Percentiles rank a stretch among this genome's conserved stretches.
phyloP scores from a whole-genome alignment of 192 early-diverging fungal species.

The Dissophora ornata region DNA sequence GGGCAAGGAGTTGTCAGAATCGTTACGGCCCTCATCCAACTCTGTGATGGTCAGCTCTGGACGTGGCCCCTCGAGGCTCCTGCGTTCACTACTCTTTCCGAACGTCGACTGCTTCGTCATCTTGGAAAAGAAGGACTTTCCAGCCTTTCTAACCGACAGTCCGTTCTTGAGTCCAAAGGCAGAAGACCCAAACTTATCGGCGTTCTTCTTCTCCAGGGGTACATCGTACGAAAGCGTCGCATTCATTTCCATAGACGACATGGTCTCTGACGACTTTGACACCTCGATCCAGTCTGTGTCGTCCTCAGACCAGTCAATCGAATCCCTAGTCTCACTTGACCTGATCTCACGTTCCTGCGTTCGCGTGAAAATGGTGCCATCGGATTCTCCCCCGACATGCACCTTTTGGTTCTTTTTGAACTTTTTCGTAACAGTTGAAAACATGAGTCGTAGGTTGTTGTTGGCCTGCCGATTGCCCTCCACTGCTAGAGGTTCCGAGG shows the following conservation, averaged over 20 bases:
- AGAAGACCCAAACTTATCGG: conserved; percentile 1
- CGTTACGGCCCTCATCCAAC: conserved; percentile 30
- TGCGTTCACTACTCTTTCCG: conserved; percentile 27
- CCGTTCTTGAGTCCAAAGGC: conserved; percentile 40
- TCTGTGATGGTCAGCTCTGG: conserved; percentile 49
- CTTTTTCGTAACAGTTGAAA: conserved; percentile 63
- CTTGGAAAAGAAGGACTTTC: conserved; percentile 35
- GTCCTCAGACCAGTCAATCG: conserved; percentile 46
- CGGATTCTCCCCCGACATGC: conserved; percentile 20
- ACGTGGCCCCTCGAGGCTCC: conserved; percentile 4
- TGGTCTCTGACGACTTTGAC: conserved; percentile 27
- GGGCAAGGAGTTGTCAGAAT: conserved; percentile 26
- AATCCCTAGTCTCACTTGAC: conserved; percentile 21
- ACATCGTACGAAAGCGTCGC: conserved; percentile 39
- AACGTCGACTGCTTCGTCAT: conserved; percentile 35
- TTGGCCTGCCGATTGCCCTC: conserved; percentile 45
- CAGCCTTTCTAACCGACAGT: conserved; percentile 26
- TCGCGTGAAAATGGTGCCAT: conserved; percentile 24
- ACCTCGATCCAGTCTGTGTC: conserved; percentile 53
- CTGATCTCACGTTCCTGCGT: conserved; percentile 48
- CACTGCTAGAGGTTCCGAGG: conserved; percentile 15
- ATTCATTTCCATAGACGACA: conserved; percentile 43
- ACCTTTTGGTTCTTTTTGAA: conserved; percentile 54
- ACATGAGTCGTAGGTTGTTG: conserved; percentile 56
- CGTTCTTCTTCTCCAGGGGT: conserved; percentile 34